A percentile compares a stretch with the other conserved stretches of the same genome.
These are phyloP conservation scores for Panicum miliaceum DNA, from an alignment of 176 grass and related monocot genomes.

Conservation along the genomic window DNA sequence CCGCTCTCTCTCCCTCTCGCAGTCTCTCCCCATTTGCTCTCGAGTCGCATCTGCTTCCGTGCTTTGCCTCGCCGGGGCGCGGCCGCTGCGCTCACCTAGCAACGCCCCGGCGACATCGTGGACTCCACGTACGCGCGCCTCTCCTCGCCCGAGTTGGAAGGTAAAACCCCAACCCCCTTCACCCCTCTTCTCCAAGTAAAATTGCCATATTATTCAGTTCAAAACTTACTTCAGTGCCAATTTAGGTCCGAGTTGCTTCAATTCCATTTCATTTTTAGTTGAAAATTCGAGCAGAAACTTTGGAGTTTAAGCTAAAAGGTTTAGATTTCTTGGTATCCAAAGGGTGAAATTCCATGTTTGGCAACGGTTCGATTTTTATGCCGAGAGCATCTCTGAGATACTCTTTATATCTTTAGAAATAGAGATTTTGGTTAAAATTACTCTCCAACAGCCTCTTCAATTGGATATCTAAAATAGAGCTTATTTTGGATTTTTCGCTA, in stretches of 20 bases:
- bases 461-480: too few species aligned
- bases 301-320: neutral
- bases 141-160: constrained; percentile 5
- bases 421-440: too few species aligned
- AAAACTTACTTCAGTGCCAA: neutral
- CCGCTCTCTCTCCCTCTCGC: neutral
- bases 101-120: neutral
- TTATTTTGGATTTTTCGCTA: too few species aligned
- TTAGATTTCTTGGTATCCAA: neutral
- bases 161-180: neutral
- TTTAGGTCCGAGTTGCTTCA: neutral
- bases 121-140: neutral
- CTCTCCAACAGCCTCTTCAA: too few species aligned
- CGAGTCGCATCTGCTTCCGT: neutral
- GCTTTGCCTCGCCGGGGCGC: neutral
- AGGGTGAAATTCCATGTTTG: too few species aligned
- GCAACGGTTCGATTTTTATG: neutral
- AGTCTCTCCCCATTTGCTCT: neutral
- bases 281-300: neutral
- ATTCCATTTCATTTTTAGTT: neutral
- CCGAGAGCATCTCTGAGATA: too few species aligned
- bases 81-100: neutral
- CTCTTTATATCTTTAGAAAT: too few species aligned
- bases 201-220: neutral
- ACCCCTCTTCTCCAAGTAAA: neutral